Evolutionary conservation across 1,284 basidiomycete genomes (phyloP).

Genomic region (Cutaneotrichosporon curvatum): DNA sequence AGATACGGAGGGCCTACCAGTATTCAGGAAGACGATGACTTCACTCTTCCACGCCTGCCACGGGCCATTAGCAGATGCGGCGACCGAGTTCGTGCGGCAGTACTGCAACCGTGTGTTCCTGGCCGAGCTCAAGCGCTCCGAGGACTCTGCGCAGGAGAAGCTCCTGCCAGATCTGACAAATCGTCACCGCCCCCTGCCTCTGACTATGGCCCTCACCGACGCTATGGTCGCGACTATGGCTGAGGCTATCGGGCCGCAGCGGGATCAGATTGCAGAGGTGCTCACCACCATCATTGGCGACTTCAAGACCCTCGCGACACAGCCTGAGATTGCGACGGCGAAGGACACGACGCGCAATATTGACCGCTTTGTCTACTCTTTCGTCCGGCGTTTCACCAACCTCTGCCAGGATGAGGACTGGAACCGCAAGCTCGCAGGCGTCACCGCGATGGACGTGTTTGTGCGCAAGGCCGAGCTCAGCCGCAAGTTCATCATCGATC

Average conservation of each 20-base stretch:
- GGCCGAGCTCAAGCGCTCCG: constrained; percentile 30
- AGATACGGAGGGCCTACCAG: constrained; percentile 32
- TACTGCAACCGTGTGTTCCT: constrained; percentile 36
- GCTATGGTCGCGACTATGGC: constrained; percentile 72
- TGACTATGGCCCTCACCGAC: constrained; percentile 49
- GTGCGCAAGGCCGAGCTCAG: constrained; percentile 64
- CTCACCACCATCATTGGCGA: constrained; percentile 61
- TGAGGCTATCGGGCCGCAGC: constrained; percentile 57
- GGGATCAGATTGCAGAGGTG: constrained; percentile 56
- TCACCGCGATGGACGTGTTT: constrained; percentile 72
- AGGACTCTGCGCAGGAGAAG: constrained; percentile 16
- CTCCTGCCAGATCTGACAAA: constrained; percentile 24
- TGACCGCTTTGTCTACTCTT: constrained; percentile 59
- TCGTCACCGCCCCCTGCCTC: constrained; percentile 31
- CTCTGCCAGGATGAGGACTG: constrained; percentile 84
- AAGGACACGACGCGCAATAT: constrained; percentile 53
- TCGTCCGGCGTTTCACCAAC: constrained; percentile 70
- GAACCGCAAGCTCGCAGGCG: constrained; percentile 80
- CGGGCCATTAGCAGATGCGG: constrained; percentile 21
- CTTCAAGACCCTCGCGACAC: constrained; percentile 54
- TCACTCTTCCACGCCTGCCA: constrained; percentile 35
- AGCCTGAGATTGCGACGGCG: constrained; percentile 39
- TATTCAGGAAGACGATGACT: constrained; percentile 32
- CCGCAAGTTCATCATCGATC: constrained; percentile 74
- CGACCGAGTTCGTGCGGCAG: constrained; percentile 31